phyloP scores from a whole-genome alignment of 805 yeast genomes.

The Metschnikowia continentalis region DNA sequence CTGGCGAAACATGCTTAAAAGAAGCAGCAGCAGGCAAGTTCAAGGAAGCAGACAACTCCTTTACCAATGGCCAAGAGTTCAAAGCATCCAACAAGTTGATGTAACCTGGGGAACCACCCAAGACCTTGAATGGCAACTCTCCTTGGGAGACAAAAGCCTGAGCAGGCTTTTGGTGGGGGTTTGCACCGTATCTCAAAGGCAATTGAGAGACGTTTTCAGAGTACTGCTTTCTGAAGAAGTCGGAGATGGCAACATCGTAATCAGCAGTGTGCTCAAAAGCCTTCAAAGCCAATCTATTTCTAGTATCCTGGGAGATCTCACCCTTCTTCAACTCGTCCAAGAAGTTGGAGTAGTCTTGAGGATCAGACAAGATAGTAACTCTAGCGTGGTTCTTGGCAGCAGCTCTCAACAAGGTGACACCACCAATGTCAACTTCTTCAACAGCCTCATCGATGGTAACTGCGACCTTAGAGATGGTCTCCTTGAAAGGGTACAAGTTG shows the following conservation, averaged over 20 bases:
- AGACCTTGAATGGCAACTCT: constrained; percentile 88
- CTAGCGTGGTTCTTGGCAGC: constrained; percentile 98
- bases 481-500: constrained; percentile 96
- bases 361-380: constrained; percentile 93
- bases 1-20: constrained; percentile 98
- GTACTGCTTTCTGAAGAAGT: constrained; percentile 96
- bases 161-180: constrained; percentile 99
- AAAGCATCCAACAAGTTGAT: constrained; percentile 94
- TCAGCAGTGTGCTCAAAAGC: constrained; percentile 99
- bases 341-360: constrained; percentile 85
- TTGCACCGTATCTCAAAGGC: constrained; percentile 96
- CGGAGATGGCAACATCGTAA: constrained; percentile 92
- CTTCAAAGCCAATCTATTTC: constrained; percentile 85
- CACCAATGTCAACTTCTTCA: constrained; percentile 96
- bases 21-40: constrained; percentile 98
- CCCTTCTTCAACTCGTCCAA: constrained; percentile 75
- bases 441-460: constrained; percentile 97
- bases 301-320: constrained; percentile 65
- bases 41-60: constrained; percentile 90
- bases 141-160: constrained; percentile 90
- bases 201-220: constrained; percentile 85
- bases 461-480: constrained; percentile 90
- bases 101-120: constrained; percentile 95
- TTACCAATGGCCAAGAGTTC: constrained; percentile 98
- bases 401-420: constrained; percentile 94